Evolutionary conservation across 305 asterid genomes (phyloP), one percentile per base, ranked within the genome.

Genomic region (Solanum hybrid): DNA sequence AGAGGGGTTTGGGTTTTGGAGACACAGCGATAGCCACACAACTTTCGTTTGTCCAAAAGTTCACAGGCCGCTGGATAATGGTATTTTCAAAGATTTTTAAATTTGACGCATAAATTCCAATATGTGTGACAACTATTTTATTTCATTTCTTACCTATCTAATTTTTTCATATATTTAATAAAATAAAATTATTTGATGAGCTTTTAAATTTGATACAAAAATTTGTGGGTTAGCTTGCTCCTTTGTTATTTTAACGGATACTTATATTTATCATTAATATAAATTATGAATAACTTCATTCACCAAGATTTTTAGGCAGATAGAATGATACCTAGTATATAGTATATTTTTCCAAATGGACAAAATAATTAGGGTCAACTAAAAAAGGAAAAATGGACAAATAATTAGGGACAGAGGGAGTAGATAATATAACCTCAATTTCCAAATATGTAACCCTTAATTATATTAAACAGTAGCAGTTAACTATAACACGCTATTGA

Each of bases 21-120:
- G 28, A 61, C 89, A 67, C 89, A 84, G 86, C 51, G 89, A 90
- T 82, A 89, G 73, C 93, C 93, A 89, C 93, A 89, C 90, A 89
- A 89, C 86, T 80, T 57, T 36, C 35, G 29, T 31, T 40, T 24
- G 78, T 71, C 29, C 31, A 28, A 82, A 28, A 39, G 28, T 46
- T 12, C 34, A 20, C 87, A 33, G 7, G n/a, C 20, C 24, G 78
- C 87, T 71, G 90, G 90, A 90, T 89, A 85, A 85, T 46, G 57
- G 18, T 42, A 42, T 42, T 42, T 29, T 84, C 10, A 9, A 84
- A 16, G 16, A 83, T 16, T 42, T 40, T 81, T 80, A 80, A 24
- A 39, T 40, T 80, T 80, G 1, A 28, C 16, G 6, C 10, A 83
- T 28, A 42, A 83, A 28, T 46, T 83, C 71, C 35, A 37, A 79